Base-by-base conservation (phyloP, 2,329 filamentous ascomycete genomes). In the Botrytis tulipae region DNA sequence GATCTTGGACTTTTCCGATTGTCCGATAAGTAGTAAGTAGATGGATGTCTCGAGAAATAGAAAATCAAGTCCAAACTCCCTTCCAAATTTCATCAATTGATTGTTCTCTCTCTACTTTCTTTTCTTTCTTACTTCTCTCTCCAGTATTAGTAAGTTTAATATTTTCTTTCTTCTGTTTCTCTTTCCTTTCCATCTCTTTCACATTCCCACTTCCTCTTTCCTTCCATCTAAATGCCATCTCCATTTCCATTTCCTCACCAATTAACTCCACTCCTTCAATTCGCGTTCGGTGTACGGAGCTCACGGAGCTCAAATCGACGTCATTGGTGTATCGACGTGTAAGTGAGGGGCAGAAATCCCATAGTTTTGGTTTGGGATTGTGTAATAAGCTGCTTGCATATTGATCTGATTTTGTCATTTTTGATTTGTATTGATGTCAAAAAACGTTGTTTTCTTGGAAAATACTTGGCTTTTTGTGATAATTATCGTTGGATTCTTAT, bases 1-100 rank as follows among this genome's bases (percentile, higher is more conserved):
- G 37, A 63, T 42, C n/a, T 37, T 62, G 35, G 22, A 8, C 10
- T 29, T 20, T 42, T 48, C 66, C 66, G 66, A 69, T 32, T 25
- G 14, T 4, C 57, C 32, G 40, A 70, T 37, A 40, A 48, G 20
- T 22, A 4, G 8, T 4, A 9, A 10, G 20, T 48, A 48, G 9
- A 1, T 18, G 6, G 10, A 57, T 69, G 16, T 37, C 9, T 60
- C 32, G 10, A 60, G 22, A 61, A 25, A 25, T 1, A 57, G 51
- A n/a, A 61, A 16, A 20, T 63, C 29, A 70, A 70, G 3, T 48
- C 68, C 68, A 70, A 70, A 70, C 57, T 44, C 68, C 57, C n/a
- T 61, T 70, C 68, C 68, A 70, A 42, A 71, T 35, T 22, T 46
- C 57, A 44, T 63, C 57, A 6, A 57, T 29, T 22, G 37, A 44